phyloP scores from a whole-genome alignment of 176 grass and related monocot genomes.

The Musa troglodytarum region DNA sequence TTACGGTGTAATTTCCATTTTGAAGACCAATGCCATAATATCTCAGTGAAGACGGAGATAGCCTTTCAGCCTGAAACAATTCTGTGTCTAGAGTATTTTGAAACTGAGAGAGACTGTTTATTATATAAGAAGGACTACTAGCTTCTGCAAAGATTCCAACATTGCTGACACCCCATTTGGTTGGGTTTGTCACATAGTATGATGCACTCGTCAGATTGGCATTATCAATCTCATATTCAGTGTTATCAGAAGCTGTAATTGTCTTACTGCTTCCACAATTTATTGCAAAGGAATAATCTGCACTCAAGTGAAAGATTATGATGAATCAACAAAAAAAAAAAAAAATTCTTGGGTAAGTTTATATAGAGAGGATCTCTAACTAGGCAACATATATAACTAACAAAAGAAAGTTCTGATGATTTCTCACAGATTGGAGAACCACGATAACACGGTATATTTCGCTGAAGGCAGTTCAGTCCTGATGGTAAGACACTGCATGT shows the following conservation, averaged over 20 bases:
- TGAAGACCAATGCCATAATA: constrained; percentile 35
- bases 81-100: constrained; percentile 24
- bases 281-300: constrained; percentile 20
- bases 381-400: neutral
- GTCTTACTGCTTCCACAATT: neutral
- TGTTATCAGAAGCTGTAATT: constrained; percentile 10
- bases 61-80: constrained; percentile 30
- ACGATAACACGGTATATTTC: neutral
- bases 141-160: constrained; percentile 24
- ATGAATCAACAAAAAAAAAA: neutral
- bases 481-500: neutral
- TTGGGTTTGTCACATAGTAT: constrained; percentile 17
- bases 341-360: neutral
- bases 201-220: neutral
- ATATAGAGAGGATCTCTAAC: neutral
- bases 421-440: constrained; percentile 5
- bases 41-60: constrained; percentile 34
- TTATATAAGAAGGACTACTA: neutral
- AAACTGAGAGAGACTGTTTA: constrained; percentile 13
- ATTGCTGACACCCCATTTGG: constrained; percentile 35
- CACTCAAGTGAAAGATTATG: neutral
- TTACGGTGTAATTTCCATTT: constrained; percentile 45
- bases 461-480: constrained; percentile 6
- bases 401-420: neutral
- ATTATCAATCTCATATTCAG: neutral